A percentile compares a stretch with the other conserved stretches of the same genome.
phyloP scores from a whole-genome alignment of 78 protist species.

The Bodo saltans region DNA sequence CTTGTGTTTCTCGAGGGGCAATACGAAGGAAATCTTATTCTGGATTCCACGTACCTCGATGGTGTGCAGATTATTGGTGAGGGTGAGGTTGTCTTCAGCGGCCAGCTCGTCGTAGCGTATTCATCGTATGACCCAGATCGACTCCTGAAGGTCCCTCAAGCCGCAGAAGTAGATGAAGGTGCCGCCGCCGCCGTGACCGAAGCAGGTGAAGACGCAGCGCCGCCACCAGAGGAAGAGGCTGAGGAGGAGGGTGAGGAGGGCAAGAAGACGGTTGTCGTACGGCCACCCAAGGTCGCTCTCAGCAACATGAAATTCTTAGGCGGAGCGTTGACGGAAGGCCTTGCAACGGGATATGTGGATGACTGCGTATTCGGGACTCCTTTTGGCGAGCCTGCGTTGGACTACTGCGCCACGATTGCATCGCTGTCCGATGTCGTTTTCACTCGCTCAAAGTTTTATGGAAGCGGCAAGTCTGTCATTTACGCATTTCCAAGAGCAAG shows the following conservation, averaged over 20 bases:
- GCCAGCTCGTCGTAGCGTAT: neutral
- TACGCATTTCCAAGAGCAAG: neutral
- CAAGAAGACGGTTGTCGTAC: no score
- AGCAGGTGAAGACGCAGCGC: no score
- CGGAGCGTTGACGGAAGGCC: neutral
- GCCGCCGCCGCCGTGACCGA: no score
- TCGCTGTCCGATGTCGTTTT: neutral
- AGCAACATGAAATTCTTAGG: neutral
- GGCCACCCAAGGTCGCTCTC: neutral
- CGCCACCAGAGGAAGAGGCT: neutral
- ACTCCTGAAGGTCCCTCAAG: no score
- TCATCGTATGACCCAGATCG: no score
- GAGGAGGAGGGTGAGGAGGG: no score
- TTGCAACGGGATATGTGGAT: neutral
- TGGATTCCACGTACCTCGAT: neutral
- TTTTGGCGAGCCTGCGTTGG: neutral
- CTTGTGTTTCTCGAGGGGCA: neutral
- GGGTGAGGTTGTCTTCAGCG: neutral
- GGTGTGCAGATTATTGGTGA: neutral
- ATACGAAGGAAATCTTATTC: neutral
- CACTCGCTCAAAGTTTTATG: neutral
- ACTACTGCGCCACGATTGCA: neutral
- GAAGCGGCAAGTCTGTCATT: neutral
- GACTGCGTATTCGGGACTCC: neutral
- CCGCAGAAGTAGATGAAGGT: no score